These are phyloP conservation scores for Verticillium nubilum DNA, from an alignment of 2,329 filamentous ascomycete genomes.

Conservation along the genomic window DNA sequence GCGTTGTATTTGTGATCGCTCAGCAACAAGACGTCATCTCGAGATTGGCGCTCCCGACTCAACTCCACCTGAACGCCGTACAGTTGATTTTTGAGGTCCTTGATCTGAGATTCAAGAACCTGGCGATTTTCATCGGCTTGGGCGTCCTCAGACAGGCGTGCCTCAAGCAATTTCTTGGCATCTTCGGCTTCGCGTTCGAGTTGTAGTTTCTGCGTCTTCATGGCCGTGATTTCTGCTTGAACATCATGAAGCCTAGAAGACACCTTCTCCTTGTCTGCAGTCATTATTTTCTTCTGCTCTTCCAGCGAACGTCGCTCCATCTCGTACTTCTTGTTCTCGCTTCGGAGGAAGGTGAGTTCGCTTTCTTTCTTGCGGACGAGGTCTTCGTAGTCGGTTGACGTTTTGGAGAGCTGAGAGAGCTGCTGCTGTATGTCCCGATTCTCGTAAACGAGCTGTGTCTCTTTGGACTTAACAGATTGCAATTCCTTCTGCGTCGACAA, in stretches of 20 bases:
- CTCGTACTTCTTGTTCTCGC: conserved; percentile 78
- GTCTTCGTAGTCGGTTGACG: conserved; percentile 92
- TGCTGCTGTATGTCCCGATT: conserved; percentile 80
- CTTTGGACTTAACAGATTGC: conserved; percentile 64
- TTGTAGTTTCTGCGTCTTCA: conserved; percentile 77
- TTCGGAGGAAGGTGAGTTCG: conserved; percentile 78
- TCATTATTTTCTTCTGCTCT: conserved; percentile 67
- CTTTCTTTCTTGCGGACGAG: conserved; percentile 91
- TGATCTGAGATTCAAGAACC: conserved; percentile 80
- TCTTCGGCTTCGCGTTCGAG: conserved; percentile 86
- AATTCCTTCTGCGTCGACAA: conserved; percentile 74
- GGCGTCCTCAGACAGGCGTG: conserved; percentile 82
- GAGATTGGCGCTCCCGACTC: conserved; percentile 84
- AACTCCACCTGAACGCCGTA: conserved; percentile 83
- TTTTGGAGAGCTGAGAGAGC: conserved; percentile 79
- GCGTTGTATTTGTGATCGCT: conserved; percentile 82
- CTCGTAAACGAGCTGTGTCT: conserved; percentile 72
- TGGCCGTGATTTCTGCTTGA: conserved; percentile 81
- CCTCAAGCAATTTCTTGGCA: conserved; percentile 78
- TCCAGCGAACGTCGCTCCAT: conserved; percentile 75
- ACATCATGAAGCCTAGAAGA: conserved; percentile 72
- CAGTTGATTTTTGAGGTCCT: conserved; percentile 79
- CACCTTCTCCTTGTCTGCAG: conserved; percentile 73
- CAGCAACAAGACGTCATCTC: conserved; percentile 87
- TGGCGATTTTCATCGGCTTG: conserved; percentile 77